Conservation (phyloP, 495 filamentous ascomycete genomes). For the Lentithecium fluviatile region DNA sequence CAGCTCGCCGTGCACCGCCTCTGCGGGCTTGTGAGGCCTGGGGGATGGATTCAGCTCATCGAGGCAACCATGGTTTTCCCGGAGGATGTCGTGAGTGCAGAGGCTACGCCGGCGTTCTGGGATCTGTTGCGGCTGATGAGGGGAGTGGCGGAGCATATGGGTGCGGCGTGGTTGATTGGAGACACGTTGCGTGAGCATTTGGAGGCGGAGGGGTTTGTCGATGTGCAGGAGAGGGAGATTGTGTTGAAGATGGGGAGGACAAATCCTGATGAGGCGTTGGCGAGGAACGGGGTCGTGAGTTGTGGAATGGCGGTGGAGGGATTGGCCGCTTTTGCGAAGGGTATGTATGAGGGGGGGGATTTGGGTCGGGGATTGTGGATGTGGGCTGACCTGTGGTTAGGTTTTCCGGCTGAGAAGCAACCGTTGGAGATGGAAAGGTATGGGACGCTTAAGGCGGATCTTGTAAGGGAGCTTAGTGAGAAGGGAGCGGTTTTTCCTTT, state of each 20-base stretch:
- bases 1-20: not conserved
- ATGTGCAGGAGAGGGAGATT: too few species aligned
- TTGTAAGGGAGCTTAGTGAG: not conserved
- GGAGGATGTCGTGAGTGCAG: not conserved
- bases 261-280: not conserved
- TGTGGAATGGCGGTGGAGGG: not conserved
- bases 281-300: not conserved
- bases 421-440: not conserved
- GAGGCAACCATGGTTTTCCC: conserved; percentile 4
- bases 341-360: not conserved
- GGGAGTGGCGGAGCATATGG: not conserved
- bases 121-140: not conserved
- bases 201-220: too few species aligned
- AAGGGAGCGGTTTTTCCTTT: not conserved
- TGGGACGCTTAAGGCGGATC: not conserved
- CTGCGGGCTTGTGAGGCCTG: not conserved
- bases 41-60: conserved; percentile 1
- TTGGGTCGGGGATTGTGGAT: not conserved
- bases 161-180: not conserved
- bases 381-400: too few species aligned
- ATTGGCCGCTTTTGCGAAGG: not conserved
- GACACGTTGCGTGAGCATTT: not conserved
- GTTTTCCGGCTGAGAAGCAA: conserved; percentile 1
- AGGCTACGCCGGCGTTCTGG: not conserved
- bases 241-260: too few species aligned